phyloP scores from a whole-genome alignment of 257 asterid species.

The Avicennia marina region DNA sequence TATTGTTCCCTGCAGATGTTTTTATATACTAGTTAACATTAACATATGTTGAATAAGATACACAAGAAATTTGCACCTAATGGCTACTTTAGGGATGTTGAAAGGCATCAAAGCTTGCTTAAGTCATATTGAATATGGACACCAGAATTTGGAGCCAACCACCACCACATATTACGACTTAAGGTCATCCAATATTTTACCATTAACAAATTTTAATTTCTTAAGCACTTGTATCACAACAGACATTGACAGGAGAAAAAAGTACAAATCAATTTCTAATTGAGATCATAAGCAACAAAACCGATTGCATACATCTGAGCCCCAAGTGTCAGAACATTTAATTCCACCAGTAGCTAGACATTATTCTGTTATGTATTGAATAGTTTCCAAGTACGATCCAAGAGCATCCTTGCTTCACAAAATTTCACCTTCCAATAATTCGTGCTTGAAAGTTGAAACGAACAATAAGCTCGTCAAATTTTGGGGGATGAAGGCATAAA shows the following conservation, averaged over 20 bases:
- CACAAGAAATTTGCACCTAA: too few species aligned
- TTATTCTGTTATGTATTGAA: neutral
- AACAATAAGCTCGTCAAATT: neutral
- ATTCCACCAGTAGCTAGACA: neutral
- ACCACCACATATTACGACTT: too few species aligned
- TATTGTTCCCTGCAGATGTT: constrained; percentile 39
- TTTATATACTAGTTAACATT: constrained; percentile 4
- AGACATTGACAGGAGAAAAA: neutral
- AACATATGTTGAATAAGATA: too few species aligned
- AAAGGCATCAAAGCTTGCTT: too few species aligned
- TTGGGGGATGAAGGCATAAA: neutral
- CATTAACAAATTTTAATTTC: neutral
- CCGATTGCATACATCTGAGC: neutral
- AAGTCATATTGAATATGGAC: too few species aligned
- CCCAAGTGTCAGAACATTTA: neutral
- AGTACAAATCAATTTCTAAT: neutral
- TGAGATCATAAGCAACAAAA: neutral
- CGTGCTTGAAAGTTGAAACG: neutral
- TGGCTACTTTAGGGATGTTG: too few species aligned
- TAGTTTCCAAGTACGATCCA: neutral
- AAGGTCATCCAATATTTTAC: neutral
- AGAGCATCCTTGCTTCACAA: neutral
- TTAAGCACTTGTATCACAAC: neutral
- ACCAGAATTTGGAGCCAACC: too few species aligned
- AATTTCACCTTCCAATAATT: neutral